Evolutionary conservation across 1,139 yeast species (phyloP).

Genomic region (Suhomyces choctaworum): DNA sequence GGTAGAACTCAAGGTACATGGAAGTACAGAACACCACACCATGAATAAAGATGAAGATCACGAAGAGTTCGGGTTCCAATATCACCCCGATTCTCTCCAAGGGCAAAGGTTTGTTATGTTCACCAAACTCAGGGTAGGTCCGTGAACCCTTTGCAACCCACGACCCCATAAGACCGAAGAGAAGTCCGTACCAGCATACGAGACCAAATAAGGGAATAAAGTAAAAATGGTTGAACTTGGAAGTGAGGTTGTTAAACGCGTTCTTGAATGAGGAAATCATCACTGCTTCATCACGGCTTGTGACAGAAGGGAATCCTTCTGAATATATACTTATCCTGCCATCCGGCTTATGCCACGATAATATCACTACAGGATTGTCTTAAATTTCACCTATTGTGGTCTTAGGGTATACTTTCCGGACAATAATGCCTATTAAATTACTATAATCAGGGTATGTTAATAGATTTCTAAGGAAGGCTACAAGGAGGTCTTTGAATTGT

Average conservation of each 20-base stretch:
- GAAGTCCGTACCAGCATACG: conserved; percentile 29
- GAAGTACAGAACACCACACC: conserved; percentile 27
- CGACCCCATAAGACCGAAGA: conserved; percentile 26
- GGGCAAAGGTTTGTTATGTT: conserved; percentile 18
- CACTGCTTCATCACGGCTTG: neutral
- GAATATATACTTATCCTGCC: conserved; percentile 5
- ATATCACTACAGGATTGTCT: neutral
- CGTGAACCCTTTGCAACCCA: conserved; percentile 25
- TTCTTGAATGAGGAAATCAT: conserved; percentile 15
- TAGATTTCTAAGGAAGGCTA: too few species aligned
- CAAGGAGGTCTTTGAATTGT: too few species aligned
- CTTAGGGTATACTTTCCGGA: too few species aligned
- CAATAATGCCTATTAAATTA: too few species aligned
- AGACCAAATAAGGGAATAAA: conserved; percentile 31
- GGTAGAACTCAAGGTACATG: conserved; percentile 33
- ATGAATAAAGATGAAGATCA: conserved; percentile 26
- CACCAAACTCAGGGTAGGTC: conserved; percentile 23
- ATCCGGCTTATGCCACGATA: too few species aligned
- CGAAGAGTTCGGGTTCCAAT: conserved; percentile 27
- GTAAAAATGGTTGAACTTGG: conserved; percentile 30
- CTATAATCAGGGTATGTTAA: too few species aligned
- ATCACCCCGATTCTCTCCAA: conserved; percentile 32
- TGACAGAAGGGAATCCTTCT: conserved; percentile 1
- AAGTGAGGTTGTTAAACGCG: conserved; percentile 19
- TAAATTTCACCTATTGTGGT: conserved; percentile 5